phyloP scores from a whole-genome alignment of 192 early-diverging fungal genomes.

The Allomyces macrogynus region DNA sequence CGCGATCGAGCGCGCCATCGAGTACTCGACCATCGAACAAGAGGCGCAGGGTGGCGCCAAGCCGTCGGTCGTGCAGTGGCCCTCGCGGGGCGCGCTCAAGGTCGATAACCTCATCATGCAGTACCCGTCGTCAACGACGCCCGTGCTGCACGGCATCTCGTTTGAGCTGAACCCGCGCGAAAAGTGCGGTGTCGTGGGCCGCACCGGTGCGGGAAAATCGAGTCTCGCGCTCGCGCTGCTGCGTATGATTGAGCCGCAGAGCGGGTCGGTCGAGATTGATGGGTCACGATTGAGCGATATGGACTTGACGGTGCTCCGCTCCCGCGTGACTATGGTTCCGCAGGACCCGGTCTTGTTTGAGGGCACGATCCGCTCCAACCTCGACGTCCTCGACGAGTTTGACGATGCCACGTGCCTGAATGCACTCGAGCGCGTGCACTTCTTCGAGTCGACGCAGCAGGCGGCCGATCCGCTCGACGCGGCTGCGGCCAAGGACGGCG shows the following conservation, averaged over 20 bases:
- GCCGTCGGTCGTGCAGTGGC: no score
- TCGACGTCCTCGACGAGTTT: slow-evolving; percentile 72
- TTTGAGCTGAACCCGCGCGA: no score
- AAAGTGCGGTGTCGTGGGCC: no score
- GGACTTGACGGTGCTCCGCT: slow-evolving; percentile 54
- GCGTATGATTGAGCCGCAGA: slow-evolving; percentile 40
- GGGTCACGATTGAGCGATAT: slow-evolving; percentile 47
- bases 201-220: no score
- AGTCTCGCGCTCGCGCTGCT: no score
- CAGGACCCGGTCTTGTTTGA: slow-evolving; percentile 72
- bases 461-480: no score
- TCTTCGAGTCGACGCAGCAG: slow-evolving; percentile 3
- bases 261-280: slow-evolving; percentile 53
- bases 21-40: slow-evolving; percentile 41
- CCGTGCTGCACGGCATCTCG: no score
- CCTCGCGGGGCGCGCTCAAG: no score
- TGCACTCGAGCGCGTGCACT: slow-evolving; percentile 38
- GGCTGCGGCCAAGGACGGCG: no score
- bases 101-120: no score
- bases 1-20: slow-evolving; percentile 65
- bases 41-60: no score
- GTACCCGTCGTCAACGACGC: no score
- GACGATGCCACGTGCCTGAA: slow-evolving; percentile 51
- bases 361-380: slow-evolving; percentile 63
- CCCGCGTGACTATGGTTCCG: slow-evolving; percentile 67